A percentile compares a stretch with the other conserved stretches of the same genome.
Conservation (phyloP, 495 filamentous ascomycete genomes). For the Talaromyces liani region DNA sequence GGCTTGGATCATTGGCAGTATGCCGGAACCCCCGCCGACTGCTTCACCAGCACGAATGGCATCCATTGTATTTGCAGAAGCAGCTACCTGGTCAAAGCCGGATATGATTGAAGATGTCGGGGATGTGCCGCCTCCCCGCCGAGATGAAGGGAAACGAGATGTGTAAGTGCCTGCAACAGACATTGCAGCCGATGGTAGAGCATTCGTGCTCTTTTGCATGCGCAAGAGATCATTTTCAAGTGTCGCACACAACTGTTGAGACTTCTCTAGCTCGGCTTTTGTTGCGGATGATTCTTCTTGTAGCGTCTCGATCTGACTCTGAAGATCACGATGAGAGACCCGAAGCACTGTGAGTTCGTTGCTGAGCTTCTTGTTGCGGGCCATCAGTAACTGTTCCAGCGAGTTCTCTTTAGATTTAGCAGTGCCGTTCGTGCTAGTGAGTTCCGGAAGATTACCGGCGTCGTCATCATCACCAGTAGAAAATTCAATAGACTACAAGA, state of each 20-base stretch:
- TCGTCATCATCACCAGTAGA: conserved; percentile 83
- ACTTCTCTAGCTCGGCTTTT: conserved; percentile 78
- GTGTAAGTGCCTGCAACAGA: conserved; percentile 91
- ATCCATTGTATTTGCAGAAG: conserved; percentile 43
- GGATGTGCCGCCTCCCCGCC: conserved; percentile 62
- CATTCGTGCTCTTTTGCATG: conserved; percentile 78
- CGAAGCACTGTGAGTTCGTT: conserved; percentile 89
- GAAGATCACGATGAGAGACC: conserved; percentile 90
- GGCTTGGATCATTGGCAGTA: conserved; percentile 95
- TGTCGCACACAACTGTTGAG: conserved; percentile 74
- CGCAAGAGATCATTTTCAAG: conserved; percentile 87
- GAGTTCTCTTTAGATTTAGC: conserved; percentile 65
- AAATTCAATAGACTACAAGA: conserved; percentile 77
- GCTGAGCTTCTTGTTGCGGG: conserved; percentile 90
- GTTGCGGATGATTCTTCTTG: conserved; percentile 78
- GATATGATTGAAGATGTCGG: conserved; percentile 97
- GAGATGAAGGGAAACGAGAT: conserved; percentile 70
- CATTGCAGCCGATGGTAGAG: conserved; percentile 76
- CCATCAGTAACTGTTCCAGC: conserved; percentile 82
- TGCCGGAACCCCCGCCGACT: conserved; percentile 77
- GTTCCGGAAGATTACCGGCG: conserved; percentile 19
- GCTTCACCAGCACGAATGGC: conserved; percentile 59
- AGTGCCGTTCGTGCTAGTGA: conserved; percentile 37
- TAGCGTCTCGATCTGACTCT: conserved; percentile 67
- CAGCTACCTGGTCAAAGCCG: conserved; percentile 65